Evolutionary conservation across 257 asterid genomes (phyloP).

Genomic region (Penstemon davidsonii): DNA sequence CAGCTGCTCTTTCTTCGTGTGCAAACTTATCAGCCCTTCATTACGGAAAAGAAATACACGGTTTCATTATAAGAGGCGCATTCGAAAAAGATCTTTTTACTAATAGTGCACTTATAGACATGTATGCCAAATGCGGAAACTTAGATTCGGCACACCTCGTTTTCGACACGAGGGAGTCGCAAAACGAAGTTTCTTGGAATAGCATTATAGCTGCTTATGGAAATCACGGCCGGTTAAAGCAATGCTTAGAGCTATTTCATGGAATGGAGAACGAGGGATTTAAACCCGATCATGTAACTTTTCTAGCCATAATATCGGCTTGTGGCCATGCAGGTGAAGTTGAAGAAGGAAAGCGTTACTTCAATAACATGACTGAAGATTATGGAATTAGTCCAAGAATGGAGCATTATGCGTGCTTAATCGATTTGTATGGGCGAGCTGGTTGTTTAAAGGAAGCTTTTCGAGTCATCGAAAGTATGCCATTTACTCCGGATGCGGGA

Average conservation of each 20-base stretch:
- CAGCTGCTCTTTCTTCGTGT: constrained; percentile 80
- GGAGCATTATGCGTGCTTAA: constrained; percentile 88
- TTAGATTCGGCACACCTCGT: constrained; percentile 56
- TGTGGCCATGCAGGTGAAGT: constrained; percentile 79
- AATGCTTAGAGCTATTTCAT: constrained; percentile 47
- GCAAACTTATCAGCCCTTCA: constrained; percentile 61
- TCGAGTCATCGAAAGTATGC: constrained; percentile 54
- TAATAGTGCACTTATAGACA: constrained; percentile 71
- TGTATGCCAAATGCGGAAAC: constrained; percentile 82
- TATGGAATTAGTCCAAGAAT: constrained; percentile 50
- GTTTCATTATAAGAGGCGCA: constrained; percentile 56
- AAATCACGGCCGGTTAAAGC: constrained; percentile 56
- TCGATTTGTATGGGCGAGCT: constrained; percentile 76
- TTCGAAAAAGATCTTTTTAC: constrained; percentile 51
- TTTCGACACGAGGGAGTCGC: constrained; percentile 56
- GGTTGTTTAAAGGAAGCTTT: constrained; percentile 65
- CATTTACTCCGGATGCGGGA: constrained; percentile 78
- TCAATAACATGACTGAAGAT: constrained; percentile 56
- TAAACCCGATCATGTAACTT: constrained; percentile 71
- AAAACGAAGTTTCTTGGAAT: constrained; percentile 90
- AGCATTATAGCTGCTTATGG: constrained; percentile 94
- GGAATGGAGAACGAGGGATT: constrained; percentile 60
- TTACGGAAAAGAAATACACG: constrained; percentile 74
- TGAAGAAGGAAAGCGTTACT: constrained; percentile 61
- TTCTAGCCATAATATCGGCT: constrained; percentile 74